A percentile compares a stretch with the other conserved stretches of the same genome.
Evolutionary conservation across 2,329 filamentous ascomycete genomes (phyloP).

Genomic region (Lachnellula occidentalis): DNA sequence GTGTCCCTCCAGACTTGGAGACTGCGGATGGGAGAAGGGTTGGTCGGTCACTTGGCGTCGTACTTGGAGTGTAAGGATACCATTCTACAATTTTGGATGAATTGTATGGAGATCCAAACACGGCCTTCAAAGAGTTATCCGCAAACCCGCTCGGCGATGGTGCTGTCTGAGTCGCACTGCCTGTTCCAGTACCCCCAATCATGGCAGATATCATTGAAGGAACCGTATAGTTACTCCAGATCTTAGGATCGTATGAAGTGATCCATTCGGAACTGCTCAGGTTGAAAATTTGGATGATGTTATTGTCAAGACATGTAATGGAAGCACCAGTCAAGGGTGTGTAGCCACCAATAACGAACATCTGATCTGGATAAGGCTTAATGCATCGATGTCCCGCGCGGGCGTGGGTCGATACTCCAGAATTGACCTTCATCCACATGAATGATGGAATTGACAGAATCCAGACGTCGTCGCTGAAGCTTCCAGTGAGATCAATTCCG

Average conservation of each 20-base stretch:
- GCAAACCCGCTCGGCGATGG: slow-evolving; percentile 56
- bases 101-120: slow-evolving; percentile 54
- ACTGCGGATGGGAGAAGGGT: slow-evolving; percentile 10
- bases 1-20: slow-evolving; percentile 32
- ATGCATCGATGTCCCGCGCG: slow-evolving; percentile 64
- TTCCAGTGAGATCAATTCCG: slow-evolving; percentile 37
- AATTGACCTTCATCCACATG: slow-evolving; percentile 63
- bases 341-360: slow-evolving; percentile 66
- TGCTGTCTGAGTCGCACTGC: slow-evolving; percentile 59
- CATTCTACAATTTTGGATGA: slow-evolving; percentile 51
- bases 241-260: slow-evolving; percentile 60
- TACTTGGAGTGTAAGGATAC: slow-evolving; percentile 49
- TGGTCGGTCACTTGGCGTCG: slow-evolving; percentile 5
- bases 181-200: slow-evolving; percentile 54
- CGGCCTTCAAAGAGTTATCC: slow-evolving; percentile 38
- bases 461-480: slow-evolving; percentile 68
- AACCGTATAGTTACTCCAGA: slow-evolving; percentile 61
- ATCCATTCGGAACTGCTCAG: slow-evolving; percentile 65
- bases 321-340: slow-evolving; percentile 28
- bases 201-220: slow-evolving; percentile 53
- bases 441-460: slow-evolving; percentile 68
- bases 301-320: slow-evolving; percentile 42
- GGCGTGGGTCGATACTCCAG: slow-evolving; percentile 43
- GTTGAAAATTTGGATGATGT: slow-evolving; percentile 66
- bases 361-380: slow-evolving; percentile 66